phyloP scores from a whole-genome alignment of 139 green algal species.

The Chlorella sp. region DNA sequence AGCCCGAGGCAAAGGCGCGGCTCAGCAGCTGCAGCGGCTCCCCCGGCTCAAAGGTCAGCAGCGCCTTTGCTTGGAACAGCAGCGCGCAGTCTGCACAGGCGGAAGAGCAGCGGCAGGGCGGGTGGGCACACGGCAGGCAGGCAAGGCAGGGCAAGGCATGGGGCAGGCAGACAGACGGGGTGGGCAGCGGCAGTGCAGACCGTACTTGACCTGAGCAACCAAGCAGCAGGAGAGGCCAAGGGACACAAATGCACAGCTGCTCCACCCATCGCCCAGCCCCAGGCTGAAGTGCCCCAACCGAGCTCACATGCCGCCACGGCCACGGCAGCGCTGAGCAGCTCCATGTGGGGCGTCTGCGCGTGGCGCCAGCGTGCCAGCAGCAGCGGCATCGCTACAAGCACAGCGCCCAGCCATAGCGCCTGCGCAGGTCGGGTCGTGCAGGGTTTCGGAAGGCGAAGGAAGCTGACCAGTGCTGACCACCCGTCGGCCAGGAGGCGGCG shows the following conservation, averaged over 20 bases:
- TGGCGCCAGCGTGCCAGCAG: neutral
- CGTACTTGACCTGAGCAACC: too few relatives aligned
- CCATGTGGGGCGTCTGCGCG: constrained; percentile 7
- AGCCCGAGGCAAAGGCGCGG: neutral
- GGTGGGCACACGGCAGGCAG: too few relatives aligned
- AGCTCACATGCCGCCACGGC: constrained; percentile 30
- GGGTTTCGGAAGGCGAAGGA: neutral
- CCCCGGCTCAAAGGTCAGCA: constrained; percentile 61
- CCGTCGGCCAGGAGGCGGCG: too few relatives aligned
- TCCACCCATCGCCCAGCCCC: too few relatives aligned
- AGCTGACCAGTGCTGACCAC: too few relatives aligned
- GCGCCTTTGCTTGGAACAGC: constrained; percentile 63
- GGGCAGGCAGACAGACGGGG: too few relatives aligned
- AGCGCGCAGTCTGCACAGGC: constrained; percentile 32
- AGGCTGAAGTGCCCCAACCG: too few relatives aligned
- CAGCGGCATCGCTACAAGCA: constrained; percentile 46
- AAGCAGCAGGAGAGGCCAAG: too few relatives aligned
- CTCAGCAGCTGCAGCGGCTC: constrained; percentile 12
- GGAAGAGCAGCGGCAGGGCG: too few relatives aligned
- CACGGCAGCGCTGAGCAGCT: constrained; percentile 48
- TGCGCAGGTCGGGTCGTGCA: neutral
- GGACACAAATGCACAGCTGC: too few relatives aligned
- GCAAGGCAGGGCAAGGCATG: too few relatives aligned
- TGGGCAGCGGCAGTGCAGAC: too few relatives aligned
- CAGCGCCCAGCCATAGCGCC: constrained; percentile 40